Percentiles rank a stretch among this genome's conserved stretches.
Evolutionary conservation across 2,329 filamentous ascomycete species (phyloP).

Genomic region (Hymenoscyphus fraxineus): DNA sequence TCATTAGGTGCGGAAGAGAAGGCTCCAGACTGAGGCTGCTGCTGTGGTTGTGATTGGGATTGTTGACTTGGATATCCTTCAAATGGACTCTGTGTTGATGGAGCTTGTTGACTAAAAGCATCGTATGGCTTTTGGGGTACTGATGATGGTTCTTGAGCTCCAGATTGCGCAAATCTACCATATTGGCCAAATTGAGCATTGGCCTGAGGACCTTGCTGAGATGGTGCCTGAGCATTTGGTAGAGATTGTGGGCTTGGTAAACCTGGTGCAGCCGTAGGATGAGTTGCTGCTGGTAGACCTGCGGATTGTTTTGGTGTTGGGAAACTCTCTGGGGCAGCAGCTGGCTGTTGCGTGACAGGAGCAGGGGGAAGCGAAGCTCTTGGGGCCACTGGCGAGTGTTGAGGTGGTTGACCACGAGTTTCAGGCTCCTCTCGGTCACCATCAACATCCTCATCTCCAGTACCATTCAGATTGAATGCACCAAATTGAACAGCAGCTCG

Average conservation of each 20-base stretch:
- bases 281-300: conserved; percentile 47
- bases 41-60: conserved; percentile 53
- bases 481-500: conserved; percentile 93
- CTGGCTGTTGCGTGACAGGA: conserved; percentile 41
- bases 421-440: conserved; percentile 93
- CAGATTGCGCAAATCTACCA: conserved; percentile 63
- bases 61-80: conserved; percentile 59
- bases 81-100: conserved; percentile 53
- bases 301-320: conserved; percentile 40
- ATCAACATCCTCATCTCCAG: conserved; percentile 78
- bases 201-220: conserved; percentile 33
- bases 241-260: conserved; percentile 37
- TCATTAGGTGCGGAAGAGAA: conserved; percentile 75
- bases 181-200: conserved; percentile 56
- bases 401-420: conserved; percentile 87
- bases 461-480: conserved; percentile 83
- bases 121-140: conserved; percentile 79
- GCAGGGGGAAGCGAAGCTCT: conserved; percentile 82
- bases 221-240: conserved; percentile 34
- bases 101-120: conserved; percentile 74
- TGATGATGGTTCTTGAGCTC: conserved; percentile 55
- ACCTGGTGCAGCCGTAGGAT: conserved; percentile 39
- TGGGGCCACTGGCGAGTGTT: conserved; percentile 85
- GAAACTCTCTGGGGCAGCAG: conserved; percentile 52
- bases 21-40: conserved; percentile 54